Evolutionary conservation across 2,329 filamentous ascomycete species (phyloP).

Genomic region (Pseudonectria foliicola): DNA sequence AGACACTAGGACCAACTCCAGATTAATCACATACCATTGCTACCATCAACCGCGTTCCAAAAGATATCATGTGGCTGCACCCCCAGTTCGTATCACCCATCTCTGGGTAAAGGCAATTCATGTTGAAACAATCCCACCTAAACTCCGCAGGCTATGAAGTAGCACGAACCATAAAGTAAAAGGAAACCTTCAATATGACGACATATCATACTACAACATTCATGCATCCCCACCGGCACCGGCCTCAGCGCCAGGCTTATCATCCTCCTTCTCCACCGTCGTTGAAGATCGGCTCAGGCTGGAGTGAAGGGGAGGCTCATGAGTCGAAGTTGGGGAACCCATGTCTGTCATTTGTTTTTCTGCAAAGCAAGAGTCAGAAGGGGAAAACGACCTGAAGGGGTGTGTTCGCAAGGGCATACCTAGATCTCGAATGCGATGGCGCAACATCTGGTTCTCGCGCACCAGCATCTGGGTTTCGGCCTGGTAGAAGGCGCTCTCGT

Average conservation of each 20-base stretch:
- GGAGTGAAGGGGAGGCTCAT: slow-evolving; percentile 43
- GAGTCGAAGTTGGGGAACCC: slow-evolving; percentile 23
- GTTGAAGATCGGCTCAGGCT: slow-evolving; percentile 41
- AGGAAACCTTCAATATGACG: too few species aligned
- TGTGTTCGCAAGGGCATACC: slow-evolving; percentile 41
- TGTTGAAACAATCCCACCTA: too few species aligned
- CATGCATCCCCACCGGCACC: slow-evolving; percentile 11
- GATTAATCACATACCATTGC: too few species aligned
- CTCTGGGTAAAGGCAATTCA: too few species aligned
- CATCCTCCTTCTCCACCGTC: slow-evolving; percentile 31
- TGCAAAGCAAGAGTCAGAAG: slow-evolving; percentile 18
- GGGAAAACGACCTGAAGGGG: neutral
- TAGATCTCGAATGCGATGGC: slow-evolving; percentile 64
- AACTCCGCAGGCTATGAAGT: too few species aligned
- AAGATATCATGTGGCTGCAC: too few species aligned
- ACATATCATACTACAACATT: neutral
- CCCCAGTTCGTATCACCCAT: too few species aligned
- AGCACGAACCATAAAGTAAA: too few species aligned
- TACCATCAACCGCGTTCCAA: too few species aligned
- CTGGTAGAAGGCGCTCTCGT: slow-evolving; percentile 74
- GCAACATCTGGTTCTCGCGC: slow-evolving; percentile 77
- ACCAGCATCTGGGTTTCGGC: slow-evolving; percentile 73
- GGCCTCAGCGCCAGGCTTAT: slow-evolving; percentile 9
- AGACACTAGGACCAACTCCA: too few species aligned
- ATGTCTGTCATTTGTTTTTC: slow-evolving; percentile 46